These are phyloP conservation scores for Populus simonii DNA, from an alignment of 345 rosid species.

Conservation along the genomic window DNA sequence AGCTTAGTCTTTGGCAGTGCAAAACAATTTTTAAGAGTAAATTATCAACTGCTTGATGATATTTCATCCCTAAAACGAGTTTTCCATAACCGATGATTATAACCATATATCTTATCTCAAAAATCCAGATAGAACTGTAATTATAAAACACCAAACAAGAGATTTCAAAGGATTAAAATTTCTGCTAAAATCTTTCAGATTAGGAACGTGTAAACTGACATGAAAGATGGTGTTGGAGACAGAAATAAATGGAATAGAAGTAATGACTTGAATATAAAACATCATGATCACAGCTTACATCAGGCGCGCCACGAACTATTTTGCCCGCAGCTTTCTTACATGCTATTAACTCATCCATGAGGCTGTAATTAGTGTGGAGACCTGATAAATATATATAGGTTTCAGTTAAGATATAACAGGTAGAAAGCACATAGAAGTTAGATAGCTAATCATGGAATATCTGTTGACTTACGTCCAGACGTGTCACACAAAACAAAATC, in stretches of 20 bases:
- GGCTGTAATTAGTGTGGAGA: slow-evolving; percentile 87
- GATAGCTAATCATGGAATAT: slow-evolving; percentile 15
- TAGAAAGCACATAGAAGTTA: slow-evolving; percentile 12
- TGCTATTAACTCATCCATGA: slow-evolving; percentile 93
- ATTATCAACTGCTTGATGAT: background rate
- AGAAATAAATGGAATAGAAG: background rate
- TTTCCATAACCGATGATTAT: background rate
- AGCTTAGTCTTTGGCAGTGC: background rate
- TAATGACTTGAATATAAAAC: background rate
- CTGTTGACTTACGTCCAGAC: slow-evolving; percentile 77
- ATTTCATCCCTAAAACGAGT: background rate
- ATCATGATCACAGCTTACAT: slow-evolving; percentile 40
- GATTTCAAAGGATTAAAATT: background rate
- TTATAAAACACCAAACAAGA: background rate
- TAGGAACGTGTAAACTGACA: background rate
- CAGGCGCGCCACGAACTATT: slow-evolving; percentile 76
- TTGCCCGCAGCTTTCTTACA: slow-evolving; percentile 86
- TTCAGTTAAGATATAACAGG: slow-evolving; percentile 13
- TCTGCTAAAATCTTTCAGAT: background rate
- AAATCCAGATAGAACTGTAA: background rate
- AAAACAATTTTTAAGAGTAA: background rate
- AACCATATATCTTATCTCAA: background rate
- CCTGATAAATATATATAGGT: slow-evolving; percentile 44
- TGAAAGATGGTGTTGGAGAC: background rate
- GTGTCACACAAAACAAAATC: slow-evolving; percentile 91